phyloP scores from a whole-genome alignment of 2,329 filamentous ascomycete genomes.

The Botrytis tulipae region DNA sequence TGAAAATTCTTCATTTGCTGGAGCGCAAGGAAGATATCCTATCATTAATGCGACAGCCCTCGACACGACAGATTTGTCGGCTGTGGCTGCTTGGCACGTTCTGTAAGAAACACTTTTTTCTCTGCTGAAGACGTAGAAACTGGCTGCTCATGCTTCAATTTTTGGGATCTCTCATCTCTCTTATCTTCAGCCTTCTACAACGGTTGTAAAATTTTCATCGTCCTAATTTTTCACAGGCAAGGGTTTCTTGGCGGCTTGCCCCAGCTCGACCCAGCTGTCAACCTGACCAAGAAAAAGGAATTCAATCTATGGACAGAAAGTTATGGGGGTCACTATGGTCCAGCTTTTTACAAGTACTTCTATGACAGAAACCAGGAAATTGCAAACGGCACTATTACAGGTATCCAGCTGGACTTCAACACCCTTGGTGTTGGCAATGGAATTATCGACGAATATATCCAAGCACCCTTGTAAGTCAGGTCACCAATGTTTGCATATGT shows the following conservation, averaged over 20 bases:
- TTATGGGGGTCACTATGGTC: conserved; percentile 44
- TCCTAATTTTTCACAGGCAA: conserved; percentile 39
- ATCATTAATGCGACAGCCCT: conserved; percentile 46
- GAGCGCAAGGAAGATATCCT: conserved; percentile 29
- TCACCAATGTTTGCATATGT: background rate
- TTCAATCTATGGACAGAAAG: conserved; percentile 61
- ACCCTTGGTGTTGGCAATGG: conserved; percentile 69
- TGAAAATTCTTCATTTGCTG: conserved; percentile 28
- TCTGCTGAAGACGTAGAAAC: background rate
- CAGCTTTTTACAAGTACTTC: conserved; percentile 53
- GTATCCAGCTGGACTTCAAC: conserved; percentile 56
- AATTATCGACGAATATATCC: conserved; percentile 60
- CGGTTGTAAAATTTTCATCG: background rate
- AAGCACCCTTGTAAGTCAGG: conserved; percentile 42
- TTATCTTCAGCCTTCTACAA: background rate
- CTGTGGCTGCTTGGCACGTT: conserved; percentile 53
- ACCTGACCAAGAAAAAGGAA: conserved; percentile 27
- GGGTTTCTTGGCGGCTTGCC: conserved; percentile 51
- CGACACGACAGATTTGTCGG: conserved; percentile 56
- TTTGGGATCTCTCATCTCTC: background rate
- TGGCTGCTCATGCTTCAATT: background rate
- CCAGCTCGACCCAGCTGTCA: conserved; percentile 35
- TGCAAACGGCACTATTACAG: conserved; percentile 48
- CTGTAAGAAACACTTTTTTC: conserved; percentile 32
- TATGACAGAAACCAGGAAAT: conserved; percentile 60